These are phyloP conservation scores for Tuber indicum DNA, from an alignment of 495 filamentous ascomycete species.

Conservation along the genomic window DNA sequence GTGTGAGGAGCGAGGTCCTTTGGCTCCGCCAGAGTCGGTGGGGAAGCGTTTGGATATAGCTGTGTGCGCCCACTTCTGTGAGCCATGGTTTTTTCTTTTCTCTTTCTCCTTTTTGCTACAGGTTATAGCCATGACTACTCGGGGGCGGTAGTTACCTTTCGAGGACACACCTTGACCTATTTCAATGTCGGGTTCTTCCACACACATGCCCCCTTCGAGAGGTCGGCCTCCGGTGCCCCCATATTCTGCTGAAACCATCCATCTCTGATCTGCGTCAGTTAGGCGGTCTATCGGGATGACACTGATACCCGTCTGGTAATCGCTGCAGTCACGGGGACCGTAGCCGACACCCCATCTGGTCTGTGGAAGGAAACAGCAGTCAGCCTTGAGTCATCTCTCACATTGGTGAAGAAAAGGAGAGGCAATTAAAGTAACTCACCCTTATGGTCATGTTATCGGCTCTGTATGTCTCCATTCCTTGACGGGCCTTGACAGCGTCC, in stretches of 20 bases:
- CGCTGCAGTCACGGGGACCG: constrained; percentile 92
- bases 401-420: background rate
- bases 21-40: constrained; percentile 41
- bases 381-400: constrained; percentile 22
- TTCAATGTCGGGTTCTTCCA: constrained; percentile 97
- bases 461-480: constrained; percentile 80
- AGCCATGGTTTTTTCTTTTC: background rate
- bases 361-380: constrained; percentile 46
- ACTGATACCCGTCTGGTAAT: constrained; percentile 88
- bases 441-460: constrained; percentile 66
- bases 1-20: constrained; percentile 40
- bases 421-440: constrained; percentile 50
- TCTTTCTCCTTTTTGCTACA: background rate
- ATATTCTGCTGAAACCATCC: constrained; percentile 91
- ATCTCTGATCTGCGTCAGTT: constrained; percentile 92
- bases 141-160: constrained; percentile 48
- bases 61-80: constrained; percentile 16
- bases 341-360: constrained; percentile 98
- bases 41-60: constrained; percentile 42
- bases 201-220: constrained; percentile 75
- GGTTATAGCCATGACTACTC: background rate
- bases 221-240: constrained; percentile 81
- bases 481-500: constrained; percentile 75
- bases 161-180: constrained; percentile 95
- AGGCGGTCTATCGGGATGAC: constrained; percentile 85